Evolutionary conservation across 176 grass and related monocot species (phyloP).

Genomic region (Guadua angustifolia): DNA sequence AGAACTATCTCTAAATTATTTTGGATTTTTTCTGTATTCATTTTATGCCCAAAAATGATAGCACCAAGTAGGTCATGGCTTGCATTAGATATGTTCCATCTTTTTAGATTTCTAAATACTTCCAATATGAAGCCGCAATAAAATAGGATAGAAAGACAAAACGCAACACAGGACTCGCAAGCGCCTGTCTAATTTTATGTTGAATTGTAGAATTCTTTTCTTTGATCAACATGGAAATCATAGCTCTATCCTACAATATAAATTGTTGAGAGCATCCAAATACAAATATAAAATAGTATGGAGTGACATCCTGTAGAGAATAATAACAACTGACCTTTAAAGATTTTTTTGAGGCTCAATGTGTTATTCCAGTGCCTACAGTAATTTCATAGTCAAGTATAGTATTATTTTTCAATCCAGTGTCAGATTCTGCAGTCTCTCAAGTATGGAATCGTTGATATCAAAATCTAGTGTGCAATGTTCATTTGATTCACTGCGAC

Average conservation of each 20-base stretch:
- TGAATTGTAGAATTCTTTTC: conserved; percentile 78
- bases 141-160: conserved; percentile 18
- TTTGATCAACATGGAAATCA: conserved; percentile 68
- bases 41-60: conserved; percentile 13
- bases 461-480: conserved; percentile 75
- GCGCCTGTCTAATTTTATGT: conserved; percentile 69
- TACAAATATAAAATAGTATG: background rate
- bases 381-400: conserved; percentile 28
- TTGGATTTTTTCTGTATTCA: background rate
- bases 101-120: background rate
- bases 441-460: conserved; percentile 73
- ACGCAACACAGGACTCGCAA: conserved; percentile 46
- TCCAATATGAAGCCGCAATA: background rate
- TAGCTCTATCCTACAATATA: conserved; percentile 52
- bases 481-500: conserved; percentile 53
- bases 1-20: background rate
- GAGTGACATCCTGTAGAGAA: background rate
- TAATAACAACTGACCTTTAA: conserved; percentile 47
- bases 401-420: conserved; percentile 69
- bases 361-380: conserved; percentile 58
- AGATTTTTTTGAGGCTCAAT: conserved; percentile 60
- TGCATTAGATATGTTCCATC: background rate
- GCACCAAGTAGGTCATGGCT: background rate
- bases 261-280: conserved; percentile 23
- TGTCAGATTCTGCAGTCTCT: conserved; percentile 68